Evolutionary conservation across 2,329 filamentous ascomycete species (phyloP), one percentile per base, ranked within the genome.

Genomic region (Colletotrichum orchidophilum): DNA sequence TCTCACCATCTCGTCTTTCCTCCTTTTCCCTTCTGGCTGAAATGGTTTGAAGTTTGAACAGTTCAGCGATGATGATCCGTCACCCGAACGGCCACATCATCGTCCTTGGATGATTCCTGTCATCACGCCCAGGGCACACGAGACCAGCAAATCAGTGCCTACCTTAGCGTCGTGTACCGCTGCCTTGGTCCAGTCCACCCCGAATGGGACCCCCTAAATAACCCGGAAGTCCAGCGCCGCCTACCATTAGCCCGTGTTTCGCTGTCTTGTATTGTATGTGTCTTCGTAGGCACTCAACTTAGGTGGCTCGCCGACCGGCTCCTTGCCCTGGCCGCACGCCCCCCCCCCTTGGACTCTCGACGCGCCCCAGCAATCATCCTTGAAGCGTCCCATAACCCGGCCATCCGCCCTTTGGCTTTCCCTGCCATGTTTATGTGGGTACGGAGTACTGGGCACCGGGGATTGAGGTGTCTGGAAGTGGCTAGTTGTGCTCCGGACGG

Each of bases 381-480:
- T 62, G 64, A 55, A 26, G 49, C 46, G 58, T 54, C 58, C 66
- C 66, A 68, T 63, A 58, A 64, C 52, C 66, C 35, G 60, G 60
- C 66, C 60, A 21, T 21, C 65, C 59, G 59, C 59, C 60, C 39
- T 67, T 55, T 62, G 26, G 4, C 15, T 21, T 8, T 12, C 58
- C 58, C 50, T 63, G 35, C 65, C 65, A 35, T 46, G 39, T 39
- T 57, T 35, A 21, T 64, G 60, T 64, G 27, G 50, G 39, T 24
- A 61, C 27, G n/a, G 15, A 13, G 39, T 15, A 26, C 6, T 21
- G 55, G 42, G n/a, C n/a, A n/a, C n/a, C n/a, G n/a, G n/a, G n/a
- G 29, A 42, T 62, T 63, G 52, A 12, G 27, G 50, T 57, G 59
- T 55, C 58, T 62, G 31, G 13, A 46, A 42, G 57, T 57, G 59